Evolutionary conservation across 2,329 filamentous ascomycete species (phyloP), one percentile per base, ranked within the genome.

Genomic region (Helicocarpus griseus): DNA sequence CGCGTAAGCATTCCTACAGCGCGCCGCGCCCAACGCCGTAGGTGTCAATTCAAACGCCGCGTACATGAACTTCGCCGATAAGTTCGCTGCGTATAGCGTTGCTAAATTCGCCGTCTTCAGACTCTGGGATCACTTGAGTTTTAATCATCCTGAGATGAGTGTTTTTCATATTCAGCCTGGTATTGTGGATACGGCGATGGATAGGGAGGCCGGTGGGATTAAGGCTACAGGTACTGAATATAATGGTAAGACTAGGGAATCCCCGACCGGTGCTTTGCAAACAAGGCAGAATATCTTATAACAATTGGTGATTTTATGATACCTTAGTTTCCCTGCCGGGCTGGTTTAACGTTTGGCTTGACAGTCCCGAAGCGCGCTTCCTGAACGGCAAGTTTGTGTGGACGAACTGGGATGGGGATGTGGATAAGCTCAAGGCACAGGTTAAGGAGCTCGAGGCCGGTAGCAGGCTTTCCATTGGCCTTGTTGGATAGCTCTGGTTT

Each of bases 101-200:
- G 63, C 63, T 7, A 60, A 59, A 39, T 35, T 51, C 13, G 41
- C 29, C 13, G 54, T 55, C 44, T n/a, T 54, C 0, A 53, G 39
- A 1, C 53, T 59, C 7, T 39, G 49, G 4, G 46, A 58, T 13
- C 24, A n/a, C 1, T 21, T 51, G 26, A 33, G 14, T 41, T 50
- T 40, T 33, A 14, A 74, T 49, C 70, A 74, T 52, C 68, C 68
- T 0, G 56, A 58, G 3, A 43, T 75, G 8, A 60, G 64, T 8
- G 66, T 75, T 0, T 60, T 70, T 11, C 69, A 72, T 28, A 58
- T 76, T 14, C 73, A 77, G 24, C 74, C 75, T 0, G 74, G 73
- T 13, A 57, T 67, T 35, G 46, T 65, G 9, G 54, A 60, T 11
- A 65, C n/a, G n/a, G n/a, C n/a, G n/a, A n/a, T n/a, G n/a, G n/a